Conservation (phyloP, 139 green algal genomes). For the Eudorina sp. region DNA sequence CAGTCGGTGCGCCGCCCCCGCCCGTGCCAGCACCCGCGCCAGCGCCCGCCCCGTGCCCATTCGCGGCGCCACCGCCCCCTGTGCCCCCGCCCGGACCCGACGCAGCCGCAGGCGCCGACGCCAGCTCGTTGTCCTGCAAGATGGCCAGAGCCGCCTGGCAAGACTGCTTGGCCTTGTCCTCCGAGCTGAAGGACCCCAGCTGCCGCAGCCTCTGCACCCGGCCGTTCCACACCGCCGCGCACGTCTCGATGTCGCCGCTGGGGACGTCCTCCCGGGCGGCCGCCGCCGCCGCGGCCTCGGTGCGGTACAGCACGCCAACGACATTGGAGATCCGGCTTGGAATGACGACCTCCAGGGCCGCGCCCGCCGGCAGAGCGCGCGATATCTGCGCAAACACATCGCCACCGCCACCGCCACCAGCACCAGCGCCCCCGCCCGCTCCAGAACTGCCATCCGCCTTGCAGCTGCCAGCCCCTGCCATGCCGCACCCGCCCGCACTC, state of each 20-base stretch:
- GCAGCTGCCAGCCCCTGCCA: no score
- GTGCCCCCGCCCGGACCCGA: not conserved
- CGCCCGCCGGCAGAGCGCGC: not conserved
- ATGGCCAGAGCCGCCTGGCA: slow-evolving; percentile 31
- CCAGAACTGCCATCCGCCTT: no score
- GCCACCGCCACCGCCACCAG: not conserved
- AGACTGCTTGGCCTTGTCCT: not conserved
- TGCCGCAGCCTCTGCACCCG: not conserved
- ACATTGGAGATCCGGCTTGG: not conserved
- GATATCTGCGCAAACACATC: not conserved
- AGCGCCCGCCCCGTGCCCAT: not conserved
- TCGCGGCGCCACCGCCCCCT: not conserved
- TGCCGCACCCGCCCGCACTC: no score
- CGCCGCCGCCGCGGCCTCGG: not conserved
- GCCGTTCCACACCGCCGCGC: slow-evolving; percentile 32
- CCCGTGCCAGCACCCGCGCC: not conserved
- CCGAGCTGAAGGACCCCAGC: slow-evolving; percentile 1
- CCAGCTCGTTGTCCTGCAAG: slow-evolving; percentile 7
- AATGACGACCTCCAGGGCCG: slow-evolving; percentile 2
- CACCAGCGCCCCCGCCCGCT: not conserved
- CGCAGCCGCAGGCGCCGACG: not conserved
- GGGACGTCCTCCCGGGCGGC: not conserved
- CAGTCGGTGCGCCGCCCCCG: not conserved
- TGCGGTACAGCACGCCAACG: slow-evolving; percentile 41
- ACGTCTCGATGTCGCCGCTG: not conserved